Evolutionary conservation across 2,329 filamentous ascomycete genomes (phyloP).

Genomic region (Epichloe amarillans): DNA sequence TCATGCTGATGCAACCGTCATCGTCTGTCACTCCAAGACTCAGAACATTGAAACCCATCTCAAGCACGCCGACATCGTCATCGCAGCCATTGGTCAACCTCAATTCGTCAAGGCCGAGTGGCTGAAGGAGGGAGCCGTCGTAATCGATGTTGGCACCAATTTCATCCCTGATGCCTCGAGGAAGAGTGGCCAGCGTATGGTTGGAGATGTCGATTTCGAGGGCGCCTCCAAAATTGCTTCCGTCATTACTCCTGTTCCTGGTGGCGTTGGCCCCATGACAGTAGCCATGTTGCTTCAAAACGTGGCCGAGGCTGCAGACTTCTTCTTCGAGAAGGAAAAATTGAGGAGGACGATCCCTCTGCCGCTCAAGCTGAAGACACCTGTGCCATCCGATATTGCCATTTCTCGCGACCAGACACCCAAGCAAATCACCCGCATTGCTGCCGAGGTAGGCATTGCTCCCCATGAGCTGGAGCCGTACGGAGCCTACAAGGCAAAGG

Average conservation of each 20-base stretch:
- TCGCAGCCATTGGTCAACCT: slow-evolving; percentile 82
- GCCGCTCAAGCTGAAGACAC: slow-evolving; percentile 63
- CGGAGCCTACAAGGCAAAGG: slow-evolving; percentile 90
- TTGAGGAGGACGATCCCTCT: slow-evolving; percentile 66
- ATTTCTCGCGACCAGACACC: slow-evolving; percentile 80
- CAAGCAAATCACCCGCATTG: slow-evolving; percentile 79
- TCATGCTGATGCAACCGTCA: slow-evolving; percentile 93
- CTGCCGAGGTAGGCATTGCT: slow-evolving; percentile 76
- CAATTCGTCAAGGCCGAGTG: slow-evolving; percentile 88
- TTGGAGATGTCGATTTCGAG: slow-evolving; percentile 90
- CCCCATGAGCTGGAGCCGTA: slow-evolving; percentile 88
- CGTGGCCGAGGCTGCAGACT: slow-evolving; percentile 72
- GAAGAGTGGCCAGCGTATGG: slow-evolving; percentile 84
- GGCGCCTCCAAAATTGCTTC: slow-evolving; percentile 76
- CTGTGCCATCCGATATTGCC: slow-evolving; percentile 91
- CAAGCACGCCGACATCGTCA: slow-evolving; percentile 75
- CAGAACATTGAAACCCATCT: slow-evolving; percentile 58
- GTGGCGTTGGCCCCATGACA: slow-evolving; percentile 96
- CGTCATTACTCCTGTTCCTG: slow-evolving; percentile 88
- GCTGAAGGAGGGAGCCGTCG: slow-evolving; percentile 87
- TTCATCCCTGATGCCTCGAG: slow-evolving; percentile 79
- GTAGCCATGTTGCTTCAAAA: slow-evolving; percentile 97
- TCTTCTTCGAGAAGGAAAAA: slow-evolving; percentile 74
- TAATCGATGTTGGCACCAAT: slow-evolving; percentile 97
- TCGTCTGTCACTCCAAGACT: slow-evolving; percentile 87